Percentiles rank a stretch among this genome's conserved stretches.
phyloP scores from a whole-genome alignment of 306 rosid species.

The Crataegus laevigata region DNA sequence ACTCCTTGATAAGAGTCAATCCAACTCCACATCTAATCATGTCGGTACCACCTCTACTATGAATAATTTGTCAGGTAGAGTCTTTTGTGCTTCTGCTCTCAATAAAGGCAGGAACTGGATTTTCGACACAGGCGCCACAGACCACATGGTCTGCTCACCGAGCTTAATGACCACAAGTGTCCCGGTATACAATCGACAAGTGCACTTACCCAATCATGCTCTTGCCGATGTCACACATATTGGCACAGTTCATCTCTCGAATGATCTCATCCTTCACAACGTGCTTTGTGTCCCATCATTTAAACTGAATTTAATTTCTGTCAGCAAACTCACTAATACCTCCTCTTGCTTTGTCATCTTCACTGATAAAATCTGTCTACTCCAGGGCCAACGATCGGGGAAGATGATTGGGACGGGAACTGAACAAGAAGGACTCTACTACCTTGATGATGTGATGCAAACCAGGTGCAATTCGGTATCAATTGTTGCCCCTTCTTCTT shows the following conservation, averaged over 20 bases:
- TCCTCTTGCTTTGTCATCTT: background rate
- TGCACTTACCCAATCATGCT: background rate
- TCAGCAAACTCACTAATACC: background rate
- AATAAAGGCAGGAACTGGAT: too few relatives aligned
- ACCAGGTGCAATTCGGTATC: fast-evolving
- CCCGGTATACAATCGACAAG: background rate
- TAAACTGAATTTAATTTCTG: background rate
- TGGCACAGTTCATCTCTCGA: background rate
- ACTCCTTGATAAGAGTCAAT: background rate
- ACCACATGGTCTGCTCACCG: background rate
- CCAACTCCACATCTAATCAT: background rate
- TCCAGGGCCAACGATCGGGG: background rate
- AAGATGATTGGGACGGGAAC: background rate
- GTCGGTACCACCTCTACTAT: background rate
- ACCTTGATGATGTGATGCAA: background rate
- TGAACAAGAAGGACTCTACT: background rate
- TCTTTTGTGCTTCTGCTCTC: background rate
- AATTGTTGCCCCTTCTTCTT: background rate
- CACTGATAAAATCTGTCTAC: background rate
- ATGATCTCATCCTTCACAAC: background rate
- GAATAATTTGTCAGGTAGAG: background rate
- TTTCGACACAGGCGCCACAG: background rate
- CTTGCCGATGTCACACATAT: background rate
- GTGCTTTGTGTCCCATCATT: background rate
- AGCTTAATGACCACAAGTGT: background rate